Base-by-base conservation (phyloP, 768 basidiomycete genomes). In the Holtermannia corniformis region DNA sequence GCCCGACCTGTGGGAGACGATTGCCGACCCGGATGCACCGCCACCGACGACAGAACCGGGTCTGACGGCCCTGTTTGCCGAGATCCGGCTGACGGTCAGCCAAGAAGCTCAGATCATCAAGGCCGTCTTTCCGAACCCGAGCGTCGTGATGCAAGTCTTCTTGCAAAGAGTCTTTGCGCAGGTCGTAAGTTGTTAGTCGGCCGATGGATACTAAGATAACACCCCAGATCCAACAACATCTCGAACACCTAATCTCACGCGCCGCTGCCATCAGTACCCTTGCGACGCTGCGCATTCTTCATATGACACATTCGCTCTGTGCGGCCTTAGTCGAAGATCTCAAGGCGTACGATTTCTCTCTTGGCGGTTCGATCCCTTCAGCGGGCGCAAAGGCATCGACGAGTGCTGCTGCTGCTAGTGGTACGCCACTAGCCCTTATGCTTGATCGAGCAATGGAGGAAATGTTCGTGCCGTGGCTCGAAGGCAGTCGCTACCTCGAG, bases 51-150 rank as follows among this genome's bases (percentile, higher is more conserved):
- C 75, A 22, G 95, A 96, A 69, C 76, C 81, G 25, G 90, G 88
- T 7, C 73, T 97, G 28, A 76, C 78, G 5, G 85, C 84, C 27
- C 74, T 97, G 28, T 88, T 93, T 64, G 75, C 76, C 20, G 91
- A 97, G 71, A 96, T 99, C 52, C 78, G 89, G 41, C 77, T 78
- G 3, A 97, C 93, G 0, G 90, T 96, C 21, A 87, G 85, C 27
- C 91, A 93, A 51, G 95, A 99, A 73, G 85, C 88, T 0, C 90
- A 96, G 67, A 99, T 99, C 49, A 92, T 99, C 24, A 92, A 95
- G 70, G 93, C 91, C 2, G 95, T 99, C 12, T 99, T 99, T 71
- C 95, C 95, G 0, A 90, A 93, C 62, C 93, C 95, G 7, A 81
- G 86, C 16, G 81, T 88, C 14, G 95, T 99, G 3, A 92, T 97